Conservation (phyloP, 495 filamentous ascomycete species). For the Penicillium argentinense region DNA sequence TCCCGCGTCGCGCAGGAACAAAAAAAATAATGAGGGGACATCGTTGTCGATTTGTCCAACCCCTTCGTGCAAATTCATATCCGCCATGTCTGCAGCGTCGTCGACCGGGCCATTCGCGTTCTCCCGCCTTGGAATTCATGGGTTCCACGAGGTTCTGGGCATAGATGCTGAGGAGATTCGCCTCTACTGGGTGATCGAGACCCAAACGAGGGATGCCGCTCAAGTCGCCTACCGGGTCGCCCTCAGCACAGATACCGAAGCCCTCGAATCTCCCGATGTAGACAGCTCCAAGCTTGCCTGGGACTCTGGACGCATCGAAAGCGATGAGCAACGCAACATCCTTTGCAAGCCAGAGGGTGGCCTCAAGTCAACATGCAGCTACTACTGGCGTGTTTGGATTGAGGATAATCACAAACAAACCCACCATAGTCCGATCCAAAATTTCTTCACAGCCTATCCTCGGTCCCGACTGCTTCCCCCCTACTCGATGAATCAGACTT, state of each 20-base stretch:
- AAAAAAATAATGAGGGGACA: no score
- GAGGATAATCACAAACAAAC: conserved; percentile 15
- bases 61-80: no score
- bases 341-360: conserved; percentile 21
- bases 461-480: conserved; percentile 25
- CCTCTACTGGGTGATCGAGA: conserved; percentile 25
- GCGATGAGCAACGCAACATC: conserved; percentile 26
- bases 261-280: not conserved
- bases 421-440: conserved; percentile 17
- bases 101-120: no score
- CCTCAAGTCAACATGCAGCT: conserved; percentile 24
- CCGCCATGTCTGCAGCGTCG: no score
- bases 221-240: conserved; percentile 26
- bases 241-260: conserved; percentile 10
- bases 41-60: no score
- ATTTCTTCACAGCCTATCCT: conserved; percentile 28
- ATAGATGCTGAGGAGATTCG: conserved; percentile 28
- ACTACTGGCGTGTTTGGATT: conserved; percentile 25
- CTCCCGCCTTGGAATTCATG: conserved; percentile 29
- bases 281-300: conserved; percentile 11
- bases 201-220: not conserved
- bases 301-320: conserved; percentile 26
- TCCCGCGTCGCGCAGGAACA: no score
- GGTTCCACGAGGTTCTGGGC: conserved; percentile 29
- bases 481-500: conserved; percentile 34